phyloP scores from a whole-genome alignment of 371 early-diverging fungal species.

The Mucor irregularis region DNA sequence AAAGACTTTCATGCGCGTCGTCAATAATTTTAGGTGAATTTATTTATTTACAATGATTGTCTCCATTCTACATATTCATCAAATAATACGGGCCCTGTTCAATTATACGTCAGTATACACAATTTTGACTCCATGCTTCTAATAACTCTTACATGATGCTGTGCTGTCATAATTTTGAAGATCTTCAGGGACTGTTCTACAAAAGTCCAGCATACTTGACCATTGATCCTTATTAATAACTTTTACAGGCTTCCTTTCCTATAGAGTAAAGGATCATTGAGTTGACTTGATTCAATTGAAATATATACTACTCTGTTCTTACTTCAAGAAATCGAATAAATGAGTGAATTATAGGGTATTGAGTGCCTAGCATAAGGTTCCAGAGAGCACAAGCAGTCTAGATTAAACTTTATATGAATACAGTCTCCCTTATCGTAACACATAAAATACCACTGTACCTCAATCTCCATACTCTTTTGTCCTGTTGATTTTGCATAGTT shows the following conservation, averaged over 20 bases:
- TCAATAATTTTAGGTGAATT: too few species aligned
- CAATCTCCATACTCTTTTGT: slow-evolving; percentile 48
- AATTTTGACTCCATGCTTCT: too few species aligned
- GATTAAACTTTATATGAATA: too few species aligned
- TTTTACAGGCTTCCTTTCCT: slow-evolving; percentile 40
- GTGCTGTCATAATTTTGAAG: slow-evolving; percentile 34
- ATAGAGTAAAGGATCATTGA: background rate
- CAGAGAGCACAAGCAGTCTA: slow-evolving; percentile 43
- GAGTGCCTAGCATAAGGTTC: slow-evolving; percentile 25
- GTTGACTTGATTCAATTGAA: too few species aligned
- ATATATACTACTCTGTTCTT: background rate
- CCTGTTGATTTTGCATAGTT: slow-evolving; percentile 34
- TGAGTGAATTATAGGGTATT: slow-evolving; percentile 27
- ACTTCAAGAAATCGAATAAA: slow-evolving; percentile 38
- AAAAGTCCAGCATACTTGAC: slow-evolving; percentile 43
- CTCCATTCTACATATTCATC: slow-evolving; percentile 48
- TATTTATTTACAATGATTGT: slow-evolving; percentile 12
- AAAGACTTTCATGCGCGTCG: too few species aligned
- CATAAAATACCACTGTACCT: slow-evolving; percentile 24
- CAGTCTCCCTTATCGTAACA: too few species aligned
- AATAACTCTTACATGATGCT: slow-evolving; percentile 36
- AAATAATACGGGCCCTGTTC: slow-evolving; percentile 44
- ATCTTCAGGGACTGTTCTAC: slow-evolving; percentile 29
- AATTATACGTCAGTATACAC: background rate
- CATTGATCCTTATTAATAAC: slow-evolving; percentile 53